phyloP scores from a whole-genome alignment of 1,284 basidiomycete genomes.

The Pseudozyma tsukubaensis region DNA sequence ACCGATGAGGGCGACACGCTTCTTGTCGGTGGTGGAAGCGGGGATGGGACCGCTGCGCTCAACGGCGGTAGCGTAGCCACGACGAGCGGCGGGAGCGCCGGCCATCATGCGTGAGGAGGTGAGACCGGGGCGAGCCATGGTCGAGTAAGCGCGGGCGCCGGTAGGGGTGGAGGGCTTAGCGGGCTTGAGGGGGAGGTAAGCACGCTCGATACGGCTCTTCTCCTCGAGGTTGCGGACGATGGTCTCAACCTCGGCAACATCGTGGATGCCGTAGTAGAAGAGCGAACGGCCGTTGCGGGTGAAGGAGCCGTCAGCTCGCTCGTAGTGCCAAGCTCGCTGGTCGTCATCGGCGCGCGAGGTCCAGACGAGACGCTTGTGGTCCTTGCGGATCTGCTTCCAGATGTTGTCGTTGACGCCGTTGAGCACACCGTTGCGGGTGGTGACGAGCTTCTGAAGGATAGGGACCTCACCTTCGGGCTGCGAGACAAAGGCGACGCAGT shows the following conservation, averaged over 20 bases:
- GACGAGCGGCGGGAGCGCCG: conserved; percentile 25
- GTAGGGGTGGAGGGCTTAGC: conserved; percentile 73
- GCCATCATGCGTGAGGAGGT: conserved; percentile 71
- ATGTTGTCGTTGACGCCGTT: conserved; percentile 98
- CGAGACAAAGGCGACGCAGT: conserved; percentile 92
- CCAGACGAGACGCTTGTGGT: conserved; percentile 95
- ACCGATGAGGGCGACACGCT: conserved; percentile 93
- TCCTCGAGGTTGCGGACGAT: conserved; percentile 82
- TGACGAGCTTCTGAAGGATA: conserved; percentile 90
- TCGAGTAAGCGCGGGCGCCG: conserved; percentile 61
- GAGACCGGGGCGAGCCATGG: conserved; percentile 66
- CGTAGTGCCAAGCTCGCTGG: conserved; percentile 97
- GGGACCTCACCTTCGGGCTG: conserved; percentile 90
- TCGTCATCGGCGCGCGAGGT: conserved; percentile 94
- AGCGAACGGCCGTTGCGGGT: conserved; percentile 88
- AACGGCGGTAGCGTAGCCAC: conserved; percentile 72
- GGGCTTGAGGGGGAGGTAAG: conserved; percentile 90
- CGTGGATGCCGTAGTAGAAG: conserved; percentile 97
- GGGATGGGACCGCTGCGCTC: conserved; percentile 69
- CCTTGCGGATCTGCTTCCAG: conserved; percentile 93
- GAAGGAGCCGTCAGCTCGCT: conserved; percentile 96
- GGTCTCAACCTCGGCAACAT: conserved; percentile 87
- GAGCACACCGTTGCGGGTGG: conserved; percentile 86
- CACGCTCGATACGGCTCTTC: conserved; percentile 84
- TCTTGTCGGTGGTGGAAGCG: conserved; percentile 75